phyloP scores from a whole-genome alignment of 768 basidiomycete genomes.

The Clavulina sp. region DNA sequence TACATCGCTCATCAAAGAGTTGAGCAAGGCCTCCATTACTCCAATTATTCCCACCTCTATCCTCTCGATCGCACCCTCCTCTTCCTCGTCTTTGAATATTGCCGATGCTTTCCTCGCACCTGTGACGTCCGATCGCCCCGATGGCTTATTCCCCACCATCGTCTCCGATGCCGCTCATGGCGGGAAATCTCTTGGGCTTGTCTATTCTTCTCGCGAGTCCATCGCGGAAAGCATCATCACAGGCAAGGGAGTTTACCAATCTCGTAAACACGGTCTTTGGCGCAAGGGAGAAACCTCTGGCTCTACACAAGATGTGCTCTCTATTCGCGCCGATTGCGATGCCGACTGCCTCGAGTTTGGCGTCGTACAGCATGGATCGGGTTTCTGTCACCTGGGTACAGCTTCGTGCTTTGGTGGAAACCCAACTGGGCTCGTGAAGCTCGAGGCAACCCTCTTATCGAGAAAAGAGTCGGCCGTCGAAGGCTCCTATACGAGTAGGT shows the following conservation, averaged over 20 bases:
- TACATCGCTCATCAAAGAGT: slow-evolving; percentile 37
- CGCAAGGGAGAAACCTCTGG: slow-evolving; percentile 93
- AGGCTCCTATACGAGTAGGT: slow-evolving; percentile 77
- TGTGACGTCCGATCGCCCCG: slow-evolving; percentile 67
- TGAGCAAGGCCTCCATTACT: slow-evolving; percentile 39
- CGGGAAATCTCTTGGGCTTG: slow-evolving; percentile 71
- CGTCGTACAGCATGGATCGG: slow-evolving; percentile 75
- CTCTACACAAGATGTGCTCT: slow-evolving; percentile 72
- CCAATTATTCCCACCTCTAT: slow-evolving; percentile 56
- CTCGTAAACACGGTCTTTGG: slow-evolving; percentile 91
- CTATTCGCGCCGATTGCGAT: slow-evolving; percentile 82
- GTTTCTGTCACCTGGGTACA: slow-evolving; percentile 85
- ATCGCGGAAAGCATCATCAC: slow-evolving; percentile 73
- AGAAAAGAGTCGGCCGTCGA: slow-evolving; percentile 62
- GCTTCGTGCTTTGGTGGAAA: slow-evolving; percentile 78
- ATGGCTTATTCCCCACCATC: slow-evolving; percentile 86
- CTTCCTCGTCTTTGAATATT: slow-evolving; percentile 44
- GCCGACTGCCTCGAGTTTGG: slow-evolving; percentile 80
- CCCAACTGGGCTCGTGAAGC: slow-evolving; percentile 49
- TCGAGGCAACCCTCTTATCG: slow-evolving; percentile 61
- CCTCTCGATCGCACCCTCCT: slow-evolving; percentile 41
- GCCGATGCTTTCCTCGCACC: slow-evolving; percentile 76
- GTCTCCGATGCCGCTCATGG: slow-evolving; percentile 53
- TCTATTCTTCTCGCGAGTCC: slow-evolving; percentile 83
- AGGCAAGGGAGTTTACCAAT: slow-evolving; percentile 89